Base-by-base conservation (phyloP, 345 rosid species). In the Salix caprea region DNA sequence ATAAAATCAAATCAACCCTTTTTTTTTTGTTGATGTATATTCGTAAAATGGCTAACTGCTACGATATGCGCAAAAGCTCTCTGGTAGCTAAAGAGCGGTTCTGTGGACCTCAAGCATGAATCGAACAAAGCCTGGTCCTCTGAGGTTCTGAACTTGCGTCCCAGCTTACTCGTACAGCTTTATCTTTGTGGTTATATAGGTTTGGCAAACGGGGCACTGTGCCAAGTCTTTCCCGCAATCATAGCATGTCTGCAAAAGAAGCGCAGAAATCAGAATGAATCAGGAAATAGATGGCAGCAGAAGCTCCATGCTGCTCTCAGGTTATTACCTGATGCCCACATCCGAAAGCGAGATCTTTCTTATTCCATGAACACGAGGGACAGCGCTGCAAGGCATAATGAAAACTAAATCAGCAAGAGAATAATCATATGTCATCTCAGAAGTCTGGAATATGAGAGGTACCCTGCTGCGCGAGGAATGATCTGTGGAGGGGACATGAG, bases 321-420 rank as follows among this genome's bases (percentile, higher is more conserved):
- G 34, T 76, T 14, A 46, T 12, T 80, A 84, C 84, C 84, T 86
- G 84, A 75, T 84, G 87, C 23, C 85, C 84, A 23, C 86, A 86
- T 32, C 86, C 86, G 73, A 86, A 74, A 40, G 83, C 87, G 37
- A 86, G 81, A 73, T 86, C 81, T 69, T 86, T 84, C 54, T 60
- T 70, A 34, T 70, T 72, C 81, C 86, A 78, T 36, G 54, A 56
- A 70, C 86, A 84, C 37, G 71, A 23, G 28, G 82, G 84, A 74
- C 84, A 84, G 30, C 48, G 50, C 85, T 86, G 80, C 24, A 54
- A 50, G 58, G 14, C 67, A 48, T 13, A 58, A 1, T 32, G 64
- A 36, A 64, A 67, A 42, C 19, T 18, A 2, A 36, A n/a, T 16
- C 7, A 18, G 15, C 5, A 39, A 42, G 21, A 48, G 54, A 48